phyloP scores from a whole-genome alignment of 2,329 filamentous ascomycete species.

The Aquanectria penicillioides region DNA sequence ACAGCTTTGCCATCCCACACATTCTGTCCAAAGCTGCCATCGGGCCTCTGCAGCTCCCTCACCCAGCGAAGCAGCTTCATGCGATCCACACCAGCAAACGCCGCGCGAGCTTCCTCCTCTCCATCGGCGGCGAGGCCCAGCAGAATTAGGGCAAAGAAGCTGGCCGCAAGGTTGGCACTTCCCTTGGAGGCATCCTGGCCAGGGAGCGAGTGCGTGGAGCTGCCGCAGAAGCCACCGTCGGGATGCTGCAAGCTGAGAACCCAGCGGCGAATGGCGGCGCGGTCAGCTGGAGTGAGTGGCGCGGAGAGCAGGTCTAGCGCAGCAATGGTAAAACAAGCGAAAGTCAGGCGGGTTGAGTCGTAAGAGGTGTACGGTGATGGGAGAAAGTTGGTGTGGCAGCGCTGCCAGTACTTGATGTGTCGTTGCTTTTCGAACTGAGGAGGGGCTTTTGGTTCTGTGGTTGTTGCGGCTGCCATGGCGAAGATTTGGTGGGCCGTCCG shows the following conservation, averaged over 20 bases:
- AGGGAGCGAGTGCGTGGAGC: constrained; percentile 69
- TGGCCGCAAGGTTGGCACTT: constrained; percentile 81
- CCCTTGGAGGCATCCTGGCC: constrained; percentile 57
- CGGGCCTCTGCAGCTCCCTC: constrained; percentile 75
- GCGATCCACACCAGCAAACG: constrained; percentile 73
- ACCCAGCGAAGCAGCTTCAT: constrained; percentile 79
- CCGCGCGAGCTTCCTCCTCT: constrained; percentile 50
- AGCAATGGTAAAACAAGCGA: constrained; percentile 89
- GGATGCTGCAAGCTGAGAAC: constrained; percentile 88
- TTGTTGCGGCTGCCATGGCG: constrained; percentile 28
- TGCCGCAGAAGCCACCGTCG: constrained; percentile 87
- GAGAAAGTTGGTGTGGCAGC: constrained; percentile 84
- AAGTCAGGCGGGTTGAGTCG: constrained; percentile 89
- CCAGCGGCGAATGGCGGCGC: constrained; percentile 71
- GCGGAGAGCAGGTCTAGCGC: constrained; percentile 83
- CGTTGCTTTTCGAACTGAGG: constrained; percentile 65
- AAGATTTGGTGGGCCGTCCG: no score
- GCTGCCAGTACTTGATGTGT: constrained; percentile 92
- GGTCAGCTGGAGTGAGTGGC: constrained; percentile 60
- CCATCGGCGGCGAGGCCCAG: constrained; percentile 65
- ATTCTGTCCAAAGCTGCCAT: constrained; percentile 93
- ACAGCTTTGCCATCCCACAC: constrained; percentile 69
- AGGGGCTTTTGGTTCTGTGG: constrained; percentile 18
- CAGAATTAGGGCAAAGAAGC: constrained; percentile 85
- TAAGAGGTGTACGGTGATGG: constrained; percentile 86